Evolutionary conservation across 331 rosid species (phyloP).

Genomic region (Acacia concinna): DNA sequence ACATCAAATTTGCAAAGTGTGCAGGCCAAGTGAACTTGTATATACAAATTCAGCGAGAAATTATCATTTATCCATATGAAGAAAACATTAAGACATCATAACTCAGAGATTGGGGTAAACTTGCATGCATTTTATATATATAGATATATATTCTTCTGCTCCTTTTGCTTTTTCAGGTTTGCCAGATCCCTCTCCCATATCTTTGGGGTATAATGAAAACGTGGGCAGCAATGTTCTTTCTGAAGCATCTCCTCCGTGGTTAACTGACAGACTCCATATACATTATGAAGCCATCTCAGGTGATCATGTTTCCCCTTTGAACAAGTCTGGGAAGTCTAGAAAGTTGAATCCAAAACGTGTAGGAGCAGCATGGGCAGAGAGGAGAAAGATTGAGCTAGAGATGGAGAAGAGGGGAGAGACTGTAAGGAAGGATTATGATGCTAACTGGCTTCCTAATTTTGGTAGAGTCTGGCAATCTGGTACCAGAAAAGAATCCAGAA

Average conservation of each 20-base stretch:
- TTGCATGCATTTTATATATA: conserved; percentile 8
- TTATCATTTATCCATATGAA: conserved; percentile 21
- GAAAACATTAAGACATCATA: conserved; percentile 20
- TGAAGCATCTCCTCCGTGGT: conserved; percentile 89
- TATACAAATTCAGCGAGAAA: background rate
- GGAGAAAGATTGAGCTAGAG: conserved; percentile 81
- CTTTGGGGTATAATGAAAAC: conserved; percentile 37
- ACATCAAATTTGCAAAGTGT: conserved; percentile 11
- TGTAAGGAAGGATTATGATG: conserved; percentile 52
- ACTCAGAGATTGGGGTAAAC: conserved; percentile 12
- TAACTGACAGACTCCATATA: conserved; percentile 51
- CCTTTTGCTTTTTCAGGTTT: conserved; percentile 50
- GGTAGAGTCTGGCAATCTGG: conserved; percentile 99
- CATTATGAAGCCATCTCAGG: conserved; percentile 42
- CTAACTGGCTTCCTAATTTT: conserved; percentile 91
- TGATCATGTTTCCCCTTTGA: conserved; percentile 39
- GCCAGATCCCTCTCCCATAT: conserved; percentile 49
- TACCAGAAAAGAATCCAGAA: conserved; percentile 82
- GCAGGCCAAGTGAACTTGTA: conserved; percentile 8
- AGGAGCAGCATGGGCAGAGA: conserved; percentile 98
- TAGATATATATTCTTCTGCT: conserved; percentile 26
- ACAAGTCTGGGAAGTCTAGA: conserved; percentile 58
- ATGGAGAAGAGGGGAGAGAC: conserved; percentile 88
- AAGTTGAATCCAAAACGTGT: conserved; percentile 78
- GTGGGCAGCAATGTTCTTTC: conserved; percentile 62